These are phyloP conservation scores for Hypomontagnella submonticulosa DNA, from an alignment of 495 filamentous ascomycete genomes.

Conservation along the genomic window DNA sequence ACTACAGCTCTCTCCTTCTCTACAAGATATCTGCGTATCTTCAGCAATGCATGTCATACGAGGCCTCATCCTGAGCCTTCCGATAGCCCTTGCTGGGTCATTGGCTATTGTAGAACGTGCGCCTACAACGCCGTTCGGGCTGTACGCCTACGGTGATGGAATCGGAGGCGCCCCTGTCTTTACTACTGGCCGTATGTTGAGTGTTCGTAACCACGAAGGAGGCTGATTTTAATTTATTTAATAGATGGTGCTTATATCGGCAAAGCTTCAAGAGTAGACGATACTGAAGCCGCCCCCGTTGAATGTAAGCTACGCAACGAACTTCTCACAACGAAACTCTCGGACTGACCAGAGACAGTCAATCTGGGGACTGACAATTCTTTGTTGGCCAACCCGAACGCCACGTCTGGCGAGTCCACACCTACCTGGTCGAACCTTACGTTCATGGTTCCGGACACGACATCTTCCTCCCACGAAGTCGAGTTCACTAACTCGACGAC, in stretches of 20 bases:
- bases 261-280: conserved; percentile 2
- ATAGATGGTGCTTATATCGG: conserved; percentile 44
- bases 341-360: conserved; percentile 14
- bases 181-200: conserved; percentile 48
- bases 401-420: conserved; percentile 21
- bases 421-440: conserved; percentile 41
- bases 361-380: conserved; percentile 27
- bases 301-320: conserved; percentile 19
- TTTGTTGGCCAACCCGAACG: conserved; percentile 45
- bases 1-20: conserved; percentile 1
- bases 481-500: conserved; percentile 39
- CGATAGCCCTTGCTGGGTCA: conserved; percentile 20
- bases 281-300: conserved; percentile 36
- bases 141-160: conserved; percentile 52
- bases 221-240: conserved; percentile 7
- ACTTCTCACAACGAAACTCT: background rate
- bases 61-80: conserved; percentile 34
- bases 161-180: conserved; percentile 51
- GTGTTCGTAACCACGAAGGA: background rate
- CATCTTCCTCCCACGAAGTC: conserved; percentile 34
- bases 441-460: conserved; percentile 42
- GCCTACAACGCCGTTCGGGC: conserved; percentile 35
- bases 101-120: conserved; percentile 5
- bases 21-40: conserved; percentile 2
- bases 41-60: conserved; percentile 19